Evolutionary conservation across 2,329 filamentous ascomycete genomes (phyloP).

Genomic region (Chaetomiaceae sp.): DNA sequence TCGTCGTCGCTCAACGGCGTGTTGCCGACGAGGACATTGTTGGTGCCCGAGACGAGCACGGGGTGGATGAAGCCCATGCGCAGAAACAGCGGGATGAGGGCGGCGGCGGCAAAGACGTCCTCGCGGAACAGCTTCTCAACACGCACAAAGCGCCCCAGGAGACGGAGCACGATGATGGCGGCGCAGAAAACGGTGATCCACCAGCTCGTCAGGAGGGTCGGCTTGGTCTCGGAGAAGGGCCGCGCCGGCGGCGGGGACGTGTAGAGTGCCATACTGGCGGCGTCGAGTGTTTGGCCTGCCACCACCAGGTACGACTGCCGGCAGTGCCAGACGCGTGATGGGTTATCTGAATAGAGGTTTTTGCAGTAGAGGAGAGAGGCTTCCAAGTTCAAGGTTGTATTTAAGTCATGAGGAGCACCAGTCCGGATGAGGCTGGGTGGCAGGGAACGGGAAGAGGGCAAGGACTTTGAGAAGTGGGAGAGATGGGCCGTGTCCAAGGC

Average conservation of each 20-base stretch:
- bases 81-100: conserved; percentile 71
- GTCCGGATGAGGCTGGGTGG: no score
- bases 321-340: no score
- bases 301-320: no score
- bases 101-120: conserved; percentile 77
- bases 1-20: conserved; percentile 43
- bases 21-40: conserved; percentile 66
- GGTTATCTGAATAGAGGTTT: no score
- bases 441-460: no score
- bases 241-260: conserved; percentile 45
- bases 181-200: conserved; percentile 83
- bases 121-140: conserved; percentile 82
- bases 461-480: no score
- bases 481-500: no score
- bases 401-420: no score
- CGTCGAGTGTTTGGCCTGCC: no score
- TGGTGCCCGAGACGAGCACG: conserved; percentile 79
- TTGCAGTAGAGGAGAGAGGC: no score
- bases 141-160: conserved; percentile 77
- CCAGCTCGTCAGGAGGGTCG: conserved; percentile 88
- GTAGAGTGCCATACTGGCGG: conserved; percentile 62
- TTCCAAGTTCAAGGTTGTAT: no score
- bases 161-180: conserved; percentile 73
- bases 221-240: conserved; percentile 60
- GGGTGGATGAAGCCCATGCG: conserved; percentile 86